phyloP scores from a whole-genome alignment of 257 asterid genomes.

The Cinchona pubescens region DNA sequence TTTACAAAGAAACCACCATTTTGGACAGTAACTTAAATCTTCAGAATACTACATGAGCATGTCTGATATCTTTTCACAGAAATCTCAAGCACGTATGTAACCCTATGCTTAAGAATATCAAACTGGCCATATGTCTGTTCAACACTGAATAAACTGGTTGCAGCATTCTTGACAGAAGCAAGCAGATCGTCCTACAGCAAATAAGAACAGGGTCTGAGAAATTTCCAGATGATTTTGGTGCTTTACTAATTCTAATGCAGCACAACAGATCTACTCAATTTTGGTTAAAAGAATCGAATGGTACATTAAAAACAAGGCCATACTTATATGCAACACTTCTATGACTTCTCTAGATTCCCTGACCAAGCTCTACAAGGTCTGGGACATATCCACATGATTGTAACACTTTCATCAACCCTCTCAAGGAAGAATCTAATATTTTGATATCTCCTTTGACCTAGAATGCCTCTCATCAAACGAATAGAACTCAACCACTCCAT shows the following conservation, averaged over 20 bases:
- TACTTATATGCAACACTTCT: background rate
- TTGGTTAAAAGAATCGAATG: background rate
- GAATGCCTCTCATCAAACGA: slow-evolving; percentile 69
- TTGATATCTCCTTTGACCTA: slow-evolving; percentile 49
- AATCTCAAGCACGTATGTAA: background rate
- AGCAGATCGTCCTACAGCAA: background rate
- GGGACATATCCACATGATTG: slow-evolving; percentile 29
- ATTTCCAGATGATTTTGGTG: background rate
- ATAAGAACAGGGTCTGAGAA: background rate
- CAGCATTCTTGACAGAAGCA: background rate
- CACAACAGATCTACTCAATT: background rate
- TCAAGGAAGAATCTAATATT: slow-evolving; percentile 44
- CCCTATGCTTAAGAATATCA: too few species aligned
- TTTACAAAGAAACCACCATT: too few species aligned
- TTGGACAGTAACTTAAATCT: too few species aligned
- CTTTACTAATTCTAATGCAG: background rate
- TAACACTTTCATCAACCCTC: slow-evolving; percentile 50
- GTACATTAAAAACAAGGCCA: background rate
- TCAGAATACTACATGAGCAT: background rate
- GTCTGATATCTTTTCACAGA: background rate
- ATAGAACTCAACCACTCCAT: slow-evolving; percentile 57
- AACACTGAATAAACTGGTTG: background rate
- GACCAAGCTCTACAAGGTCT: slow-evolving; percentile 30
- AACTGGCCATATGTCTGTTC: background rate
- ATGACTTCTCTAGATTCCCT: slow-evolving; percentile 20